phyloP scores from a whole-genome alignment of 2,329 filamentous ascomycete genomes.

The Hymenoscyphus albidus region DNA sequence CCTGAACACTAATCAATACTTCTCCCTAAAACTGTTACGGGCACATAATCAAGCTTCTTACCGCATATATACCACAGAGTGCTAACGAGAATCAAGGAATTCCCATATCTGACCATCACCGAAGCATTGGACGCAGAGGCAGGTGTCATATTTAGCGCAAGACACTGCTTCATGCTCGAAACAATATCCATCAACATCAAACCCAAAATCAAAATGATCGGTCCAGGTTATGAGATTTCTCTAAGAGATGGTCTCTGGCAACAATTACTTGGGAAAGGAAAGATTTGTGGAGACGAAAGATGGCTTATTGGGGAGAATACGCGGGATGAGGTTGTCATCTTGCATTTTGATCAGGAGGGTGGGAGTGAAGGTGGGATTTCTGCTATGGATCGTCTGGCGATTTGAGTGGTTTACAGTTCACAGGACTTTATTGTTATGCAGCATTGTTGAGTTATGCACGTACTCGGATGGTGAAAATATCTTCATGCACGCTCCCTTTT shows the following conservation, averaged over 20 bases:
- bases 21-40: no score
- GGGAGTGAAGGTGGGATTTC: neutral
- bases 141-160: slow-evolving; percentile 44
- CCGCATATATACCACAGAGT: neutral
- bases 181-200: slow-evolving; percentile 43
- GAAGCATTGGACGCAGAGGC: slow-evolving; percentile 44
- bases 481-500: neutral
- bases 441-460: neutral
- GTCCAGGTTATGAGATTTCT: slow-evolving; percentile 37
- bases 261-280: slow-evolving; percentile 49
- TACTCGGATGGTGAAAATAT: neutral
- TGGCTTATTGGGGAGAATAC: slow-evolving; percentile 59
- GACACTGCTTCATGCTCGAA: slow-evolving; percentile 47
- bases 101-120: slow-evolving; percentile 47
- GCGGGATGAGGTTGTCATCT: slow-evolving; percentile 48
- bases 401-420: neutral
- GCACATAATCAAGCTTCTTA: no score
- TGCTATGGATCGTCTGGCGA: neutral
- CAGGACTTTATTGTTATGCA: neutral
- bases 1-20: no score
- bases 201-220: slow-evolving; percentile 36
- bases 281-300: slow-evolving; percentile 55
- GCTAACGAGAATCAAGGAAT: slow-evolving; percentile 37
- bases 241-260: slow-evolving; percentile 44
- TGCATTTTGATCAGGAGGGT: slow-evolving; percentile 41